Conservation (phyloP, 2,329 filamentous ascomycete genomes). For the Rugonectria rugulosa region DNA sequence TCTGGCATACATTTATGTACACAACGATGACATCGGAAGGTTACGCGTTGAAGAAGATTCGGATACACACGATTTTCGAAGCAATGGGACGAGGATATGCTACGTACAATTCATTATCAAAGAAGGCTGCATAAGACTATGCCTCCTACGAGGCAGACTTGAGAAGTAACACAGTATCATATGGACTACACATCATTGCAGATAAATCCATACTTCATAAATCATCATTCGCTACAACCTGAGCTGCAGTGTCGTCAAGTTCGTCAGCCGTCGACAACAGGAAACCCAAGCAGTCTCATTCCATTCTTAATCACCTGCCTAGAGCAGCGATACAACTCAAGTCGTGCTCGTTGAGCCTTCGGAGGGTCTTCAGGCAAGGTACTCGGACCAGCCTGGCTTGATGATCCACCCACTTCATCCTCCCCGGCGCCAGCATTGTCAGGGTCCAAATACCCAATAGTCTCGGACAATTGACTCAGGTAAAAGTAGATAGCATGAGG, state of each 20-base stretch:
- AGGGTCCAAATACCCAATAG: background rate
- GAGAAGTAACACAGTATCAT: too few species aligned
- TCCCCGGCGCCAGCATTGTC: background rate
- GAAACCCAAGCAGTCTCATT: conserved; percentile 22
- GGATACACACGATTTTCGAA: too few species aligned
- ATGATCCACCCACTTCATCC: background rate
- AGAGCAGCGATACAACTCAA: conserved; percentile 18
- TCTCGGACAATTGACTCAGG: conserved; percentile 43
- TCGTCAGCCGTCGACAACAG: background rate
- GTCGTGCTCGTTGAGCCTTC: conserved; percentile 1
- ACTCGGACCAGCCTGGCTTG: background rate
- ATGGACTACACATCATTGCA: too few species aligned
- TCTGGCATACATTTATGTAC: too few species aligned
- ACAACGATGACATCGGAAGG: too few species aligned
- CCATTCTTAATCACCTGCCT: conserved; percentile 22
- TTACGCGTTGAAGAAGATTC: too few species aligned
- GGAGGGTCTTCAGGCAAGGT: background rate
- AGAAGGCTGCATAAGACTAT: too few species aligned
- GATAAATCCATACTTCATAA: background rate
- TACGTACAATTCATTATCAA: too few species aligned
- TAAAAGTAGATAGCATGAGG: conserved; percentile 71
- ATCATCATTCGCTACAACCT: background rate
- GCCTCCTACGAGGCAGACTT: too few species aligned
- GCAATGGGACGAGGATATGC: too few species aligned
- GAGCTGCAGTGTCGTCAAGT: background rate